Conservation (phyloP, 495 filamentous ascomycete species). For the Penicillium riverlandense region DNA sequence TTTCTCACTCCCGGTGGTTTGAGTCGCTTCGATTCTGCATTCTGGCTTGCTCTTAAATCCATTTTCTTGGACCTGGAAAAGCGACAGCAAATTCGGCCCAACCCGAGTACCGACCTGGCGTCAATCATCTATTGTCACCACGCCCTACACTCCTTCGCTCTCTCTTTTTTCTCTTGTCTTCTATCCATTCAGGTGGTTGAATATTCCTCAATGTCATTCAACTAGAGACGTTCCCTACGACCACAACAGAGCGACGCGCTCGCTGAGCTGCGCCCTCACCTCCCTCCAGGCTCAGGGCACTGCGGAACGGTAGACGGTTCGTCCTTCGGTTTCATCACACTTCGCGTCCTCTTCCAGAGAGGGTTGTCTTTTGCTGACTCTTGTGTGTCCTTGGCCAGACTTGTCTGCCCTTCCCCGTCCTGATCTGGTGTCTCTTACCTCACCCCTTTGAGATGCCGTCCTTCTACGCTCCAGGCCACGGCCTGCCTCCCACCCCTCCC, state of each 20-base stretch:
- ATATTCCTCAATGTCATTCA: constrained; percentile 35
- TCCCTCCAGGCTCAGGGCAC: constrained; percentile 33
- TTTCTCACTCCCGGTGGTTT: no score
- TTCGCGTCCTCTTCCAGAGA: constrained; percentile 1
- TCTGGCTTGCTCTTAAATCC: no score
- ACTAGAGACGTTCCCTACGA: constrained; percentile 31
- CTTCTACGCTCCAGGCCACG: constrained; percentile 38
- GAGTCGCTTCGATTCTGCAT: no score
- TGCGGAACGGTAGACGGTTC: constrained; percentile 43
- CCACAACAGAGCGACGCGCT: constrained; percentile 34
- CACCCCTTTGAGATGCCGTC: constrained; percentile 34
- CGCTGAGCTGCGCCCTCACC: constrained; percentile 34
- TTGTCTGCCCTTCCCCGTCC: constrained; percentile 16
- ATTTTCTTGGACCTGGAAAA: no score
- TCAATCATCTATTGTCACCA: background rate
- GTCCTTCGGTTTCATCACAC: constrained; percentile 15
- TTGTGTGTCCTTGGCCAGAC: background rate
- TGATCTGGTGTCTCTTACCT: constrained; percentile 26
- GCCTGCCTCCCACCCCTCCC: constrained; percentile 40
- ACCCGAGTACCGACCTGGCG: no score
- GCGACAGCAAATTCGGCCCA: no score
- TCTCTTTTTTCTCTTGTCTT: constrained; percentile 11
- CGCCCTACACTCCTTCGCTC: constrained; percentile 19
- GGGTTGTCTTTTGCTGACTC: constrained; percentile 6
- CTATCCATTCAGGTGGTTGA: constrained; percentile 16